A percentile compares a stretch with the other conserved stretches of the same genome.
Evolutionary conservation across 2,329 filamentous ascomycete genomes (phyloP).

Genomic region (Zymoseptoria tritici): DNA sequence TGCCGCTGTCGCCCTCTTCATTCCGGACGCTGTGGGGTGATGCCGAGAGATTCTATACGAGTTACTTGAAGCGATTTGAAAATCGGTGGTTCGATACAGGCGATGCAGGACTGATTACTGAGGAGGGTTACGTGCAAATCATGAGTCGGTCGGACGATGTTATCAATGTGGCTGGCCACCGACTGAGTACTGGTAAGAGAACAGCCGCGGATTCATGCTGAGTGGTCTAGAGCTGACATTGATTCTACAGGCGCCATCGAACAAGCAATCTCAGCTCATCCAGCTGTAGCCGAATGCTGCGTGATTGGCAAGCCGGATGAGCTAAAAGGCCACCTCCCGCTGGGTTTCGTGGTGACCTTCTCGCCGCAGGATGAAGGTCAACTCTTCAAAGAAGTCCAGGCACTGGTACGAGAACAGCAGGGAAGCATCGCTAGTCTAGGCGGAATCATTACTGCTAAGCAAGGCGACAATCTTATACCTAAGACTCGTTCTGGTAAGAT

Average conservation of each 20-base stretch:
- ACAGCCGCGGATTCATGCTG: background rate
- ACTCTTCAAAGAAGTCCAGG: constrained; percentile 60
- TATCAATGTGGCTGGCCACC: constrained; percentile 43
- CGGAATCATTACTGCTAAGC: constrained; percentile 74
- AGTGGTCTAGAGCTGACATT: background rate
- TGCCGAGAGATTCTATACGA: constrained; percentile 74
- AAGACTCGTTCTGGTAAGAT: constrained; percentile 93
- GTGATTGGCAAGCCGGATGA: constrained; percentile 79
- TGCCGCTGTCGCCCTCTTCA: constrained; percentile 76
- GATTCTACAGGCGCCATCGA: constrained; percentile 71
- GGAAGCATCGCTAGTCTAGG: constrained; percentile 80
- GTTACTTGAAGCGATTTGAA: constrained; percentile 74
- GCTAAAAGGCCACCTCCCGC: constrained; percentile 84
- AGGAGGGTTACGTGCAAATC: constrained; percentile 48
- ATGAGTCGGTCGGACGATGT: constrained; percentile 2
- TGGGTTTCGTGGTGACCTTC: constrained; percentile 69
- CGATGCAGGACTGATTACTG: constrained; percentile 79
- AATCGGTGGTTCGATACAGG: constrained; percentile 86
- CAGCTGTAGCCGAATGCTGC: constrained; percentile 71
- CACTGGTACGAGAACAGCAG: constrained; percentile 68
- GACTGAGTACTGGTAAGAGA: constrained; percentile 51
- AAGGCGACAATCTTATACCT: constrained; percentile 63
- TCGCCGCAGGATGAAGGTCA: constrained; percentile 38
- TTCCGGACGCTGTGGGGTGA: constrained; percentile 83
- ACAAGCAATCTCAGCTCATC: constrained; percentile 79